Conservation (phyloP, 129 eudicot genomes). For the Escallonia rubra region DNA sequence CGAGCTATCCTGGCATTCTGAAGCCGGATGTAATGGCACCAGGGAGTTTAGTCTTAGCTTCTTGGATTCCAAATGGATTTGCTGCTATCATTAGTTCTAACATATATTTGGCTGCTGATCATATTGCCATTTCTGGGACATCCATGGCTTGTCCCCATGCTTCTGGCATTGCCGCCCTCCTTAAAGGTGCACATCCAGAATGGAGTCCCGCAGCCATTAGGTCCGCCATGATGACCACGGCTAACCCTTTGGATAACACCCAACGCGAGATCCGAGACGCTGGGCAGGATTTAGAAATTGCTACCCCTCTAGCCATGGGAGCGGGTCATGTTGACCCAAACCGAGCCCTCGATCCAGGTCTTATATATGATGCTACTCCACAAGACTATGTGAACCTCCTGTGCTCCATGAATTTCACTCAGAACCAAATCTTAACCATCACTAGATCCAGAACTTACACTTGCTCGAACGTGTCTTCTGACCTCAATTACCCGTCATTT, state of each 20-base stretch:
- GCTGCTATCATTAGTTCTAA: neutral
- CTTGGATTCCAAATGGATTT: conserved; percentile 14
- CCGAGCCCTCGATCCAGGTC: conserved; percentile 32
- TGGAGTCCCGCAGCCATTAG: conserved; percentile 39
- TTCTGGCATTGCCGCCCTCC: conserved; percentile 32
- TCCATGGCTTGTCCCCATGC: conserved; percentile 46
- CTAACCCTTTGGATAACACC: conserved; percentile 21
- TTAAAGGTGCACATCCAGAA: conserved; percentile 32
- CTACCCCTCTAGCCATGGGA: conserved; percentile 30
- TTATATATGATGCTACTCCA: conserved; percentile 26
- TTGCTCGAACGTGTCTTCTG: conserved; percentile 14
- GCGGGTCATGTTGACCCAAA: conserved; percentile 37
- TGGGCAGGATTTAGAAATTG: neutral
- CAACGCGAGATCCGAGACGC: conserved; percentile 2
- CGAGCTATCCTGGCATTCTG: conserved; percentile 28
- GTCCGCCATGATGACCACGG: conserved; percentile 37
- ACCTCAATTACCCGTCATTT: conserved; percentile 32
- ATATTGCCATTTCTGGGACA: conserved; percentile 18
- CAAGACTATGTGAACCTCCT: conserved; percentile 32
- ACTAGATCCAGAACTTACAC: conserved; percentile 2
- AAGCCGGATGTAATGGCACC: conserved; percentile 53
- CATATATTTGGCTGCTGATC: conserved; percentile 14
- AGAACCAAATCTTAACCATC: conserved; percentile 14
- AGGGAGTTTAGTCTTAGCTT: conserved; percentile 30
- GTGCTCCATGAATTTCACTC: conserved; percentile 26